Conservation (phyloP, 2,329 filamentous ascomycete species). For the Trichoderma atroviride region DNA sequence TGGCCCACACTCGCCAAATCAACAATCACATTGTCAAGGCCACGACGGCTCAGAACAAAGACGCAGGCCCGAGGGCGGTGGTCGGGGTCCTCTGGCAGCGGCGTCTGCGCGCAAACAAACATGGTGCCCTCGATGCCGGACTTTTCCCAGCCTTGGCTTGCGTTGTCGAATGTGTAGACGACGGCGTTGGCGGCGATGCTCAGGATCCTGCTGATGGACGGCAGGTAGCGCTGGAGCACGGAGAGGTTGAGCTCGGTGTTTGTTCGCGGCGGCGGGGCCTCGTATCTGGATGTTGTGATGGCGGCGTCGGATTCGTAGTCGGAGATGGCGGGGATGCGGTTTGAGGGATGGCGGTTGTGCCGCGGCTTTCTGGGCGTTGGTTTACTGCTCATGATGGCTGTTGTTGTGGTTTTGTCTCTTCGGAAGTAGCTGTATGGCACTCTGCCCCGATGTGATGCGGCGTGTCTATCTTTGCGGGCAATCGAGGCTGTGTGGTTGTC, state of each 20-base stretch:
- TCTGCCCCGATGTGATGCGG: not conserved
- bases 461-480: not conserved
- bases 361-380: conserved; percentile 46
- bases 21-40: conserved; percentile 70
- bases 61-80: conserved; percentile 56
- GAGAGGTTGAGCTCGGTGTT: conserved; percentile 86
- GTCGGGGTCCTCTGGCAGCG: conserved; percentile 40
- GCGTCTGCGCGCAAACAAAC: conserved; percentile 75
- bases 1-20: conserved; percentile 63
- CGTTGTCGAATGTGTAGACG: conserved; percentile 75
- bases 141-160: conserved; percentile 77
- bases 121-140: conserved; percentile 82
- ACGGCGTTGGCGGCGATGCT: conserved; percentile 84
- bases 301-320: conserved; percentile 70
- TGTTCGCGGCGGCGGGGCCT: conserved; percentile 61
- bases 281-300: conserved; percentile 44
- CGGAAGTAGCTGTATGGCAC: not conserved
- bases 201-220: conserved; percentile 71
- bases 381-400: conserved; percentile 45
- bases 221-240: conserved; percentile 80
- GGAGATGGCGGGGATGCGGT: conserved; percentile 47
- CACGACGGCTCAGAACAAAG: conserved; percentile 73
- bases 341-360: conserved; percentile 47
- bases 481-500: not conserved
- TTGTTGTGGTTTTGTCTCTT: not conserved